A percentile compares a stretch with the other conserved stretches of the same genome.
These are phyloP conservation scores for Lavandula angustifolia DNA, from an alignment of 257 asterid genomes.

Conservation along the genomic window DNA sequence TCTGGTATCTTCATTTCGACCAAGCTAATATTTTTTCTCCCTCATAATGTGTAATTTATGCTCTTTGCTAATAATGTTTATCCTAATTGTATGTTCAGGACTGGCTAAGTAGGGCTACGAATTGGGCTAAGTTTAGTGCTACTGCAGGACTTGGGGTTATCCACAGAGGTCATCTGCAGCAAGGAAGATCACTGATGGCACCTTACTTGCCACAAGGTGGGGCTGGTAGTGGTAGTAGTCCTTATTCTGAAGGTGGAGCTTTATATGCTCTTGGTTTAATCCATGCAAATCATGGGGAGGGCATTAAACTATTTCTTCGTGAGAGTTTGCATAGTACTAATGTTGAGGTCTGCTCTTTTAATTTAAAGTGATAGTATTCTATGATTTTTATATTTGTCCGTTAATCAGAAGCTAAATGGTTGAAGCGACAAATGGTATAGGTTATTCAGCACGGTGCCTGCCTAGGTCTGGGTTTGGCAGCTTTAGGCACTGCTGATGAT, in stretches of 20 bases:
- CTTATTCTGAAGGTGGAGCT: constrained; percentile 99
- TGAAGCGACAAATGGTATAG: constrained; percentile 43
- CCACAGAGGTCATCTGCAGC: constrained; percentile 94
- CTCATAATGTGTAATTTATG: background rate
- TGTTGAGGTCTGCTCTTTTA: constrained; percentile 62
- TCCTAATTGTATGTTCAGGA: constrained; percentile 49
- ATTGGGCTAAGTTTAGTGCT: constrained; percentile 99
- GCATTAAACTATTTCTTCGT: constrained; percentile 87
- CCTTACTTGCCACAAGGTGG: constrained; percentile 98
- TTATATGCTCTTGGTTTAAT: constrained; percentile 91
- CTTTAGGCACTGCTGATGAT: constrained; percentile 93
- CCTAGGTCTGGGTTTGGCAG: constrained; percentile 97
- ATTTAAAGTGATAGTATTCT: background rate
- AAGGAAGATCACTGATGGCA: constrained; percentile 97
- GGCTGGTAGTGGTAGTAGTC: constrained; percentile 93
- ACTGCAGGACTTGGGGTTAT: constrained; percentile 98
- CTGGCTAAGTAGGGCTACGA: constrained; percentile 96
- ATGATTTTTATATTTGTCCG: background rate
- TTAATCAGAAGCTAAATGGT: constrained; percentile 25
- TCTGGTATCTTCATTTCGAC: constrained; percentile 50
- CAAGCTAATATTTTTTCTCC: background rate
- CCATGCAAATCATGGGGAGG: constrained; percentile 99
- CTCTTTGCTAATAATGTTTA: constrained; percentile 32
- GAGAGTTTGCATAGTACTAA: constrained; percentile 84
- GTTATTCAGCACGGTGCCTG: constrained; percentile 99